Evolutionary conservation across 257 asterid genomes (phyloP).

Genomic region (Rhazya stricta): DNA sequence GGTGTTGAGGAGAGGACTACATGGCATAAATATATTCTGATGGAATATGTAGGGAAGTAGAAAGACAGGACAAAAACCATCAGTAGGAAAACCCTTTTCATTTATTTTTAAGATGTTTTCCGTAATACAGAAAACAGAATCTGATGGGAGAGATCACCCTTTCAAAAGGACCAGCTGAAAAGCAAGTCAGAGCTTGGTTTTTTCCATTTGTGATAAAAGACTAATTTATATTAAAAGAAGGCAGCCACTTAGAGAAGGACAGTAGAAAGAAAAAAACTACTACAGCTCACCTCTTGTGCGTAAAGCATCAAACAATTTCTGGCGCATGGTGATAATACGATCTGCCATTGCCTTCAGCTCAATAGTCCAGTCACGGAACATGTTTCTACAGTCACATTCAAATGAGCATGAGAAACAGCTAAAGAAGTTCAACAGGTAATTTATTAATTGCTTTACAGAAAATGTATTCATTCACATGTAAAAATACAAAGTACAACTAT

Average conservation of each 20-base stretch:
- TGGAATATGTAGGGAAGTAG: no score
- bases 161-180: not conserved
- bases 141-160: not conserved
- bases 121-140: not conserved
- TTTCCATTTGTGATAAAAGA: not conserved
- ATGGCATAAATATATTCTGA: no score
- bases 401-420: slow-evolving; percentile 7
- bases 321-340: slow-evolving; percentile 92
- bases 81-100: not conserved
- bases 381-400: slow-evolving; percentile 45
- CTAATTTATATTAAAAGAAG: no score
- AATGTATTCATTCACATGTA: not conserved
- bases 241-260: not conserved
- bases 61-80: not conserved
- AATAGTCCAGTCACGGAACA: slow-evolving; percentile 83
- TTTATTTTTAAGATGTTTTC: not conserved
- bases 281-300: slow-evolving; percentile 51
- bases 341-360: slow-evolving; percentile 99
- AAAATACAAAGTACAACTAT: not conserved
- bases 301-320: slow-evolving; percentile 77
- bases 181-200: not conserved
- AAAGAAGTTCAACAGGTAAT: not conserved
- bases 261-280: not conserved
- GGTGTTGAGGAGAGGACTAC: no score
- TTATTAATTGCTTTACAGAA: not conserved